These are phyloP conservation scores for Syzygium aqueum DNA, from an alignment of 345 rosid species.

Conservation along the genomic window DNA sequence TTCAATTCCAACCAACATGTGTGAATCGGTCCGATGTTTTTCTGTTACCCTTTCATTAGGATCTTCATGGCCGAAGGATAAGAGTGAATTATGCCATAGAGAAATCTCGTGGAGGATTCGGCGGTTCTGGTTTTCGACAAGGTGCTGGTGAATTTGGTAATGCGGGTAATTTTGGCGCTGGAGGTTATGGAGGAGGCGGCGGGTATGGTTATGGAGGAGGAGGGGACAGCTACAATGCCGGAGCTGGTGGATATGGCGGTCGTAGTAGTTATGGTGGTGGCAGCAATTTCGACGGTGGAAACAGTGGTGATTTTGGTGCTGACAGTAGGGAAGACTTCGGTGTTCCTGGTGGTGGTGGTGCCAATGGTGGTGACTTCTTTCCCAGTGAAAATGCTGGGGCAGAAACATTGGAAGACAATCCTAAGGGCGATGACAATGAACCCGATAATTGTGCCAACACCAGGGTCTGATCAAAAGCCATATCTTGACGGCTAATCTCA, in stretches of 20 bases:
- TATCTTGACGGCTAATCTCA: neutral
- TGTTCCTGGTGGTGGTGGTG: constrained; percentile 3
- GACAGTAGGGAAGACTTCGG: neutral
- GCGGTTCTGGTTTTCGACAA: neutral
- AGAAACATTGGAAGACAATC: neutral
- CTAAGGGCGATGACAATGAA: neutral
- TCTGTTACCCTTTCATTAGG: constrained; percentile 21
- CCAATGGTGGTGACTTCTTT: constrained; percentile 16
- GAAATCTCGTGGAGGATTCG: constrained; percentile 21
- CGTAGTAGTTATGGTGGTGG: neutral
- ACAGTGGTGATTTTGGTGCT: neutral
- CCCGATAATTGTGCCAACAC: neutral
- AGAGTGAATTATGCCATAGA: constrained; percentile 74
- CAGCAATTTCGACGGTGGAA: constrained; percentile 3
- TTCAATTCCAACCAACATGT: neutral
- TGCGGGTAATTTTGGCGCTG: neutral
- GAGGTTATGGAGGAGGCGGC: neutral
- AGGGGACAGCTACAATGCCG: constrained; percentile 23
- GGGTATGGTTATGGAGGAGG: constrained; percentile 21
- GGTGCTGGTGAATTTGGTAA: neutral
- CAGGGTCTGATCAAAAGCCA: neutral
- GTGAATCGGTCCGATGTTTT: neutral
- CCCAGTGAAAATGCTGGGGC: neutral
- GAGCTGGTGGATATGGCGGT: neutral
- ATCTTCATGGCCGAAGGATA: constrained; percentile 57